Percentiles rank a stretch among this genome's conserved stretches.
Conservation (phyloP, 345 rosid genomes). For the Citrus sp. region DNA sequence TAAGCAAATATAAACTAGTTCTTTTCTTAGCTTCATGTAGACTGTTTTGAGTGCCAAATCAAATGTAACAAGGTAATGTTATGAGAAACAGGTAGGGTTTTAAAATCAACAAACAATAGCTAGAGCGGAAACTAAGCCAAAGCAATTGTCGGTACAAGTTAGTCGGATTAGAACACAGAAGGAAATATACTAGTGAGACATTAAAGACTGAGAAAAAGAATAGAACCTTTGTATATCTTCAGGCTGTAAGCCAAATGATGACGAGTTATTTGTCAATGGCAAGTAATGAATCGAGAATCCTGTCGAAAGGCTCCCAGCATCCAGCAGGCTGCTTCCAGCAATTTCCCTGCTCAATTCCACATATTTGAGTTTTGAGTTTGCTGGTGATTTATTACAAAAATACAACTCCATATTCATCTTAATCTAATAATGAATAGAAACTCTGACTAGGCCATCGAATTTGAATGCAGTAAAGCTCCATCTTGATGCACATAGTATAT, state of each 20-base stretch:
- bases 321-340: constrained; percentile 45
- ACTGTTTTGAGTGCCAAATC: not conserved
- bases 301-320: constrained; percentile 38
- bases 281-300: constrained; percentile 21
- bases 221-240: not conserved
- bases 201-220: not conserved
- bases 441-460: not conserved
- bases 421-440: no score
- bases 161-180: not conserved
- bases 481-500: not conserved
- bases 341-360: constrained; percentile 36
- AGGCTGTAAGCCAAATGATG: not conserved
- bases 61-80: not conserved
- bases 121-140: not conserved
- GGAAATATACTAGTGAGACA: not conserved
- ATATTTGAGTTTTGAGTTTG: not conserved
- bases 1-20: no score
- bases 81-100: not conserved
- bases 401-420: no score
- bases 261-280: constrained; percentile 17
- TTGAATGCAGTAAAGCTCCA: not conserved
- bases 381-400: no score
- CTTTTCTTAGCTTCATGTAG: no score
- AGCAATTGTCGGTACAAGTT: not conserved
- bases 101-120: not conserved